Percentiles rank a stretch among this genome's conserved stretches.
phyloP scores from a whole-genome alignment of 2,329 filamentous ascomycete species.

The Arthrobotrys entomopaga region DNA sequence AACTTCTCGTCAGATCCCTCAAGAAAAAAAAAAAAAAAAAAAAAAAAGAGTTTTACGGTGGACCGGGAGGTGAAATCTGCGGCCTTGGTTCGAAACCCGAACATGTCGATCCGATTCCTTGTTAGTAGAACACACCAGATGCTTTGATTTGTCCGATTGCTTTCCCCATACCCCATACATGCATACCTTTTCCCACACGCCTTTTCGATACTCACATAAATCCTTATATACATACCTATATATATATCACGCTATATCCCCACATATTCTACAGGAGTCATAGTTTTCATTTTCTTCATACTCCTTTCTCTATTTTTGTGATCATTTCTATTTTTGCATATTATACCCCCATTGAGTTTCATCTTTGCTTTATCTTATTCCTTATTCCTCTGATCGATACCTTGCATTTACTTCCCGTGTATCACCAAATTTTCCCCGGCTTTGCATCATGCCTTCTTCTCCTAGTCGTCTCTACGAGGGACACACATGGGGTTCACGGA shows the following conservation, averaged over 20 bases:
- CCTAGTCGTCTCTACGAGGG: conserved; percentile 31
- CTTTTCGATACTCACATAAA: conserved; percentile 1
- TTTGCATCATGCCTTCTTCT: conserved; percentile 32
- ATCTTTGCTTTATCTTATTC: not conserved
- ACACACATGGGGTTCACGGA: conserved; percentile 47
- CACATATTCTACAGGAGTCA: not conserved
- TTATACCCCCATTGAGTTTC: conserved; percentile 23
- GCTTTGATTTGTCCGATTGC: conserved; percentile 49
- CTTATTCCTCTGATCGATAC: conserved; percentile 18
- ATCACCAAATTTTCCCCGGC: not conserved
- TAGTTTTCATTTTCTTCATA: conserved; percentile 1
- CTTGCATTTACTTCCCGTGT: conserved; percentile 6
- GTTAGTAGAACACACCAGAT: conserved; percentile 53
- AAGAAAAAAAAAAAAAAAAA: not conserved
- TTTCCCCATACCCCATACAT: conserved; percentile 5
- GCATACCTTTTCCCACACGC: conserved; percentile 12
- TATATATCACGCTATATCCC: conserved; percentile 29
- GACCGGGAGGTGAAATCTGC: conserved; percentile 42
- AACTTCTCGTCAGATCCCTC: conserved; percentile 31
- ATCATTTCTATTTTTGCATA: not conserved
- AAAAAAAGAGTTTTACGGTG: conserved; percentile 11
- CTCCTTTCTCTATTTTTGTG: conserved; percentile 6
- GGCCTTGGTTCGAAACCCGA: conserved; percentile 31
- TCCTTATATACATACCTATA: conserved; percentile 8
- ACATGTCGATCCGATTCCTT: conserved; percentile 55